A percentile compares a stretch with the other conserved stretches of the same genome.
phyloP scores from a whole-genome alignment of 2,329 filamentous ascomycete genomes.

The Hymenoscyphus fraxineus region DNA sequence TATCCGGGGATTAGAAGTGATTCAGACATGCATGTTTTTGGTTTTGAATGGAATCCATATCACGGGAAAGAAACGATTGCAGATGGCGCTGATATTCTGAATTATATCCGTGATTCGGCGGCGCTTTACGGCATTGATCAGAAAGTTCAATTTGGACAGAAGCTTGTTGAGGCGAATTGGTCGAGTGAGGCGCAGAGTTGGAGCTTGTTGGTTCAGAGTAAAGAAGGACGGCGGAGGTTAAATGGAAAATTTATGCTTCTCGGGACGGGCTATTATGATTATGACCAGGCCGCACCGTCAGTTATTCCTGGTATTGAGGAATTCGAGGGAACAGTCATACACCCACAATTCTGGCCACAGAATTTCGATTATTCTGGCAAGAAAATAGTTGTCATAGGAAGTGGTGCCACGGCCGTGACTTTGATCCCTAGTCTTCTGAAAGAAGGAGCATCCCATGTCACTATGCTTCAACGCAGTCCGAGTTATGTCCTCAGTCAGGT shows the following conservation, averaged over 20 bases:
- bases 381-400: constrained; percentile 41
- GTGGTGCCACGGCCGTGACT: constrained; percentile 74
- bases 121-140: constrained; percentile 48
- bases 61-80: constrained; percentile 48
- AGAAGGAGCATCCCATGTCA: constrained; percentile 61
- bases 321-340: constrained; percentile 57
- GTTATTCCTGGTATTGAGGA: constrained; percentile 54
- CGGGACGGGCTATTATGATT: constrained; percentile 62
- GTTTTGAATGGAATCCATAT: constrained; percentile 72
- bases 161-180: constrained; percentile 51
- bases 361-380: constrained; percentile 61
- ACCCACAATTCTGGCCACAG: constrained; percentile 71
- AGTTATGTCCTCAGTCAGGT: constrained; percentile 56
- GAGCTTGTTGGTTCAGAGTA: constrained; percentile 43
- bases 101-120: constrained; percentile 52
- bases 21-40: constrained; percentile 58
- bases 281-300: constrained; percentile 49
- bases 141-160: constrained; percentile 51
- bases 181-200: constrained; percentile 50
- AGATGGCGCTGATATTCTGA: constrained; percentile 47
- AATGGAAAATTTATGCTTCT: constrained; percentile 50
- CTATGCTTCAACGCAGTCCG: constrained; percentile 78
- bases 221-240: constrained; percentile 33
- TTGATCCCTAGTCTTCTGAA: constrained; percentile 64
- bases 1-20: constrained; percentile 69